Conservation (phyloP, 2,329 filamentous ascomycete genomes). For the Pestalotiopsis fici region DNA sequence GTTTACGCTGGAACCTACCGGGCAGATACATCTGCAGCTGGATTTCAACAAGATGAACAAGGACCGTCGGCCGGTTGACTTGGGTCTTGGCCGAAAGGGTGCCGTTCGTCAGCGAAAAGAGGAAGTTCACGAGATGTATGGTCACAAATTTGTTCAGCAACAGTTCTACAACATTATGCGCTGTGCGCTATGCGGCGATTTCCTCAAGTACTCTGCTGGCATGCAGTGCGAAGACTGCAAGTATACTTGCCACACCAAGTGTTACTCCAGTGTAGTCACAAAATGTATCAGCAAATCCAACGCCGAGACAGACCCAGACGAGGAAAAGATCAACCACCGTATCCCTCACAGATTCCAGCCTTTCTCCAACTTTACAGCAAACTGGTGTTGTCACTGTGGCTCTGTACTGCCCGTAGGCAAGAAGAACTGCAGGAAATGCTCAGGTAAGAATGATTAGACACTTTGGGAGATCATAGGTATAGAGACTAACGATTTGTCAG, state of each 20-base stretch:
- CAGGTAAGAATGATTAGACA: constrained; percentile 55
- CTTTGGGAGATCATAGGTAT: too few species aligned
- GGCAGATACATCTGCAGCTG: constrained; percentile 87
- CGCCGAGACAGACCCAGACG: constrained; percentile 95
- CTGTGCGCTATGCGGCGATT: constrained; percentile 95
- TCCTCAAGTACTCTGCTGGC: constrained; percentile 96
- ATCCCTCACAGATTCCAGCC: constrained; percentile 96
- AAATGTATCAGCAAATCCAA: constrained; percentile 99
- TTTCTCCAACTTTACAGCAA: constrained; percentile 97
- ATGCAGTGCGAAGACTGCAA: constrained; percentile 99
- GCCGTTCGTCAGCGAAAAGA: constrained; percentile 97
- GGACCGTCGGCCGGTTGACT: constrained; percentile 79
- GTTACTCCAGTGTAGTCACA: constrained; percentile 93
- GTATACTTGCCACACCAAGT: constrained; percentile 98
- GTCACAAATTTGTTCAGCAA: constrained; percentile 97
- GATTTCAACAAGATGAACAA: constrained; percentile 91
- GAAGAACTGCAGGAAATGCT: constrained; percentile 92
- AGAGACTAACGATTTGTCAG: constrained; percentile 44
- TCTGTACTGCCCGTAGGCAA: constrained; percentile 93
- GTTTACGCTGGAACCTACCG: constrained; percentile 95
- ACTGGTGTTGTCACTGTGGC: constrained; percentile 99
- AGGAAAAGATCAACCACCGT: constrained; percentile 99
- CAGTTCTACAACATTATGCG: constrained; percentile 99
- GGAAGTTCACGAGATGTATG: constrained; percentile 97
- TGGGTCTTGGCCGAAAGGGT: constrained; percentile 90